Evolutionary conservation across 345 rosid species (phyloP).

Genomic region (Melaleuca quinquenervia): DNA sequence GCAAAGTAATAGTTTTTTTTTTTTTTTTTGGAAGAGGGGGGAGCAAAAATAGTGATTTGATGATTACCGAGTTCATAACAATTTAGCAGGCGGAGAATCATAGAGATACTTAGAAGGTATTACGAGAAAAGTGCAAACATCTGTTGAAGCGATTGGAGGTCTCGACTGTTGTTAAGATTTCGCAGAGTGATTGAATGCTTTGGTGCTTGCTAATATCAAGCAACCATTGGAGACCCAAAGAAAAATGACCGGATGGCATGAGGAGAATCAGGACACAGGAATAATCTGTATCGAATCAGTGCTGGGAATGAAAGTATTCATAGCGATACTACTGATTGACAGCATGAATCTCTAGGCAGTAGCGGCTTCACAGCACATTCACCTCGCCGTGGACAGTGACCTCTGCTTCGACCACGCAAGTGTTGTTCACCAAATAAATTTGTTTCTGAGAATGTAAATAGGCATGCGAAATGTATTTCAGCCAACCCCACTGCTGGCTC

Average conservation of each 20-base stretch:
- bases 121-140: not conserved
- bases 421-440: slow-evolving; percentile 5
- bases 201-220: not conserved
- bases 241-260: not conserved
- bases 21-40: no score
- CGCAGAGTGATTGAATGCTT: not conserved
- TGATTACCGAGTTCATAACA: not conserved
- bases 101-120: not conserved
- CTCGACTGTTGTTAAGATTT: not conserved
- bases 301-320: not conserved
- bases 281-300: not conserved
- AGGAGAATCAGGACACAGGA: not conserved
- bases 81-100: not conserved
- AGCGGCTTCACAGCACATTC: not conserved
- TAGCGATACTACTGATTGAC: not conserved
- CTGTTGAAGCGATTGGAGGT: not conserved
- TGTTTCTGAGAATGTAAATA: not conserved
- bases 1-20: not conserved
- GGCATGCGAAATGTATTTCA: slow-evolving; percentile 3
- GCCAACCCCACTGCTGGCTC: slow-evolving; percentile 13
- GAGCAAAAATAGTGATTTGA: not conserved
- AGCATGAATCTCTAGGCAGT: not conserved
- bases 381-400: slow-evolving; percentile 19
- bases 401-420: slow-evolving; percentile 23
- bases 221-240: not conserved